Conservation (phyloP, 108 stramenopile species). For the Cylindrotheca fusiformis region DNA sequence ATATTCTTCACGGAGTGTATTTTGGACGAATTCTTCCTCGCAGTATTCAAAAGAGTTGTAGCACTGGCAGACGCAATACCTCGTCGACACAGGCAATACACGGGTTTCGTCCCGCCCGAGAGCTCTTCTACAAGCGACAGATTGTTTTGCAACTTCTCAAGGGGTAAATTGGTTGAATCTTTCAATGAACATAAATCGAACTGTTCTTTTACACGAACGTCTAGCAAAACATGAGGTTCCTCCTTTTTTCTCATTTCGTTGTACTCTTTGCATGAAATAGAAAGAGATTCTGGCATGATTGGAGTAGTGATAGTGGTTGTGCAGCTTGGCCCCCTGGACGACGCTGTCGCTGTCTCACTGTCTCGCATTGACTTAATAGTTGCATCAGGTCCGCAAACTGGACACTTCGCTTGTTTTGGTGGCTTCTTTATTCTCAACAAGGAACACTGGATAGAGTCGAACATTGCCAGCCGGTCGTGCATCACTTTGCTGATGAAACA, state of each 20-base stretch:
- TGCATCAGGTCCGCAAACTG: slow-evolving; percentile 64
- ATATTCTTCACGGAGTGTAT: slow-evolving; percentile 69
- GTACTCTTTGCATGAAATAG: slow-evolving; percentile 57
- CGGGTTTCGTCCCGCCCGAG: slow-evolving; percentile 36
- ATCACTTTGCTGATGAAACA: slow-evolving; percentile 35
- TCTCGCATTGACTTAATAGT: slow-evolving; percentile 68
- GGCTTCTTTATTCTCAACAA: slow-evolving; percentile 80
- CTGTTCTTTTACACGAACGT: slow-evolving; percentile 73
- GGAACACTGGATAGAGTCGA: slow-evolving; percentile 70
- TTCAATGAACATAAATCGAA: slow-evolving; percentile 73
- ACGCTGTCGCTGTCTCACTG: slow-evolving; percentile 41
- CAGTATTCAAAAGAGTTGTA: slow-evolving; percentile 48
- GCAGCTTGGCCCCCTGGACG: slow-evolving; percentile 56
- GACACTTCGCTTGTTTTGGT: slow-evolving; percentile 51
- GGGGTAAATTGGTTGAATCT: slow-evolving; percentile 69
- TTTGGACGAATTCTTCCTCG: slow-evolving; percentile 13
- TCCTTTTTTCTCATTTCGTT: slow-evolving; percentile 22
- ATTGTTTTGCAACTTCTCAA: slow-evolving; percentile 40
- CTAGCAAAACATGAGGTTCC: slow-evolving; percentile 64
- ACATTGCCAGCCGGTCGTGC: slow-evolving; percentile 78
- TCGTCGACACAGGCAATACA: slow-evolving; percentile 81
- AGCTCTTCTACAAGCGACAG: slow-evolving; percentile 46
- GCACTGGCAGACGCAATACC: slow-evolving; percentile 70
- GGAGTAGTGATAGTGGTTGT: slow-evolving; percentile 10
- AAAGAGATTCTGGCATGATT: slow-evolving; percentile 12